These are phyloP conservation scores for Teunomyces tritomae DNA, from an alignment of 805 yeast genomes.

Conservation along the genomic window DNA sequence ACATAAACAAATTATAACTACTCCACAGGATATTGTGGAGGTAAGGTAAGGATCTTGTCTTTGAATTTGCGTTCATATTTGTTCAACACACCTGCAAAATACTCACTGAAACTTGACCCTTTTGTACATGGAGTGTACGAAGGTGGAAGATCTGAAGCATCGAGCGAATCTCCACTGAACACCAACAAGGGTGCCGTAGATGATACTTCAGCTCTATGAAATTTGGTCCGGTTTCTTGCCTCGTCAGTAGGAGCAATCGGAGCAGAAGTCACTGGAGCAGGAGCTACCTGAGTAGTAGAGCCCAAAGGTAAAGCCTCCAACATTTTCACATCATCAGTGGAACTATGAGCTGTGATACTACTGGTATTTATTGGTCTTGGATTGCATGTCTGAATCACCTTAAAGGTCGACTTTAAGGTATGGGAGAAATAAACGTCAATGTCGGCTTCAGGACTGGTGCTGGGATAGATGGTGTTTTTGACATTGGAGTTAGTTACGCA, in stretches of 20 bases:
- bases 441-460: constrained; percentile 2
- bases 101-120: background rate
- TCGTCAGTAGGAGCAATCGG: background rate
- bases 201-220: background rate
- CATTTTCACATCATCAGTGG: background rate
- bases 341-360: background rate
- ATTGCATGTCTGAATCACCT: constrained; percentile 8
- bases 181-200: background rate
- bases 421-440: constrained; percentile 10
- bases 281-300: background rate
- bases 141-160: background rate
- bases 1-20: background rate
- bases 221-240: background rate
- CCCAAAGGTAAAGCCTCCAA: background rate
- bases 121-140: background rate
- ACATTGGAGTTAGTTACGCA: background rate
- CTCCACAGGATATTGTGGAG: background rate
- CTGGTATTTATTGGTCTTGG: background rate
- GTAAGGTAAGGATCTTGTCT: background rate
- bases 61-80: background rate
- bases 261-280: background rate
- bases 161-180: background rate
- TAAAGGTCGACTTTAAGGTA: constrained; percentile 11
- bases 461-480: constrained; percentile 6
- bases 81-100: background rate